A percentile compares a stretch with the other conserved stretches of the same genome.
Evolutionary conservation across 345 rosid species (phyloP).

Genomic region (Melaleuca alternifolia): DNA sequence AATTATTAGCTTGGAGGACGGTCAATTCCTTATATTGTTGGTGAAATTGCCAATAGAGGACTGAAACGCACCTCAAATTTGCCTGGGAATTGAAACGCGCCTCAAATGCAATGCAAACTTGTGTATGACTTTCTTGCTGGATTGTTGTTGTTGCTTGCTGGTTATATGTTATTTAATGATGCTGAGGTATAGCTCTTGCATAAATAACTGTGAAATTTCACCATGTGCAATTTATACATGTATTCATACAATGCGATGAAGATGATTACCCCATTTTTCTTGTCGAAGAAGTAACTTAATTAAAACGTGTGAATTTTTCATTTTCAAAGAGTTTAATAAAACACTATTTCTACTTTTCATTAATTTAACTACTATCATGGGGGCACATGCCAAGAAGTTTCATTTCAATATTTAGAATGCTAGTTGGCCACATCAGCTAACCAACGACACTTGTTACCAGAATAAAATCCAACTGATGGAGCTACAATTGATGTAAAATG

Average conservation of each 20-base stretch:
- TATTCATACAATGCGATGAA: no score
- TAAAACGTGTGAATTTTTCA: not conserved
- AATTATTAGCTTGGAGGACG: no score
- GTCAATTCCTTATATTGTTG: no score
- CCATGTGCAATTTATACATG: no score
- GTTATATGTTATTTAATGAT: not conserved
- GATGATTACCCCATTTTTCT: no score
- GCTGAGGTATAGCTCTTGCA: not conserved
- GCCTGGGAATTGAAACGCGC: no score
- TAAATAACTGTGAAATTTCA: no score
- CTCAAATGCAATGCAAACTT: no score
- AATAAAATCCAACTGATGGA: not conserved
- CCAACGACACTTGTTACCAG: rapidly evolving
- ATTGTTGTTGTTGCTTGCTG: not conserved
- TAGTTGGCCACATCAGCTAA: not conserved
- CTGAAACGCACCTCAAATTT: no score
- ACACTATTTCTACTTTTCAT: no score
- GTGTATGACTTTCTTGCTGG: not conserved
- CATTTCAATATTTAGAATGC: not conserved
- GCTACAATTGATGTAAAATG: not conserved
- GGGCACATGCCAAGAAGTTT: not conserved
- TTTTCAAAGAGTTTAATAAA: no score
- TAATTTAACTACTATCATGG: no score
- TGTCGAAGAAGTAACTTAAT: not conserved
- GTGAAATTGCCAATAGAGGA: not conserved